Evolutionary conservation across 495 filamentous ascomycete genomes (phyloP).

Genomic region (Patellaria atrata): DNA sequence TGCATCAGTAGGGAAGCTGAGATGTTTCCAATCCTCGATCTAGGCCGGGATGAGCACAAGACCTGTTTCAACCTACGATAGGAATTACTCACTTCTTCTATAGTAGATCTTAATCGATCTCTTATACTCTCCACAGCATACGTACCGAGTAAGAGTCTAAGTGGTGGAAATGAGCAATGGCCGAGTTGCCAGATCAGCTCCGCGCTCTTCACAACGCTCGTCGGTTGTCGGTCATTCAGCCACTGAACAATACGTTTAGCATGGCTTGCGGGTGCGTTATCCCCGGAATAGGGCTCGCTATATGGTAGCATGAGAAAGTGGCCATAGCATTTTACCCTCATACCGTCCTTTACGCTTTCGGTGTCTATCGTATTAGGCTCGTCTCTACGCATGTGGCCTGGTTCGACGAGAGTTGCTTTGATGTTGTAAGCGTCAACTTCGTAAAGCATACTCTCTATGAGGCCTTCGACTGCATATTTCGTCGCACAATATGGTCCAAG

Average conservation of each 20-base stretch:
- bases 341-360: background rate
- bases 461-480: constrained; percentile 88
- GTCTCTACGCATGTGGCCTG: constrained; percentile 73
- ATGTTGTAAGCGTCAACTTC: constrained; percentile 85
- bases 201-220: constrained; percentile 84
- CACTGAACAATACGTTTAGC: constrained; percentile 91
- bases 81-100: constrained; percentile 55
- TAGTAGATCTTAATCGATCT: constrained; percentile 74
- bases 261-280: constrained; percentile 73
- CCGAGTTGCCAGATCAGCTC: constrained; percentile 93
- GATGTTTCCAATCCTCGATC: constrained; percentile 33
- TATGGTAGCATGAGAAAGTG: constrained; percentile 84
- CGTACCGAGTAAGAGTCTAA: constrained; percentile 71
- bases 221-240: constrained; percentile 82
- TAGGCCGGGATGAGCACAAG: background rate
- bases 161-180: constrained; percentile 79
- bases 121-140: constrained; percentile 93
- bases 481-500: constrained; percentile 90
- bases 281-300: constrained; percentile 62
- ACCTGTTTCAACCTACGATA: background rate
- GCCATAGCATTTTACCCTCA: constrained; percentile 40
- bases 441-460: constrained; percentile 91
- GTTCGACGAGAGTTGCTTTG: constrained; percentile 83
- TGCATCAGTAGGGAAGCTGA: constrained; percentile 23
- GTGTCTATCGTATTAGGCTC: constrained; percentile 32